phyloP scores from a whole-genome alignment of 2,329 filamentous ascomycete genomes.

The Penicillium frequentans region DNA sequence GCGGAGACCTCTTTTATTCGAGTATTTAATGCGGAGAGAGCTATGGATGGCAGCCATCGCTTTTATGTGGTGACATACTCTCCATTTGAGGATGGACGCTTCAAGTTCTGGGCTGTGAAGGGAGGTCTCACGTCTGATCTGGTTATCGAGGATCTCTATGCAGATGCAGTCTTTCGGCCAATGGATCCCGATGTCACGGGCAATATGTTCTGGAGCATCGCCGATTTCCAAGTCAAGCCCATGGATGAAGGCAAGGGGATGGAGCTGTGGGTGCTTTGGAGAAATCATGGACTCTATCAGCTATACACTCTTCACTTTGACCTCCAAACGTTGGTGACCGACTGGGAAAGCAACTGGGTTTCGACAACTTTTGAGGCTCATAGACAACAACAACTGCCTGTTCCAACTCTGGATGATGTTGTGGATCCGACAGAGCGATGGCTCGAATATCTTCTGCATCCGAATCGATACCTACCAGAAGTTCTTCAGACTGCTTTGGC shows the following conservation, averaged over 20 bases:
- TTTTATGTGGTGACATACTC: conserved; percentile 80
- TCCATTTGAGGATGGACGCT: conserved; percentile 80
- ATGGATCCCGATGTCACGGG: conserved; percentile 62
- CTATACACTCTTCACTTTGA: conserved; percentile 73
- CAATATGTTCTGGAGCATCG: conserved; percentile 76
- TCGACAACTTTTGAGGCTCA: conserved; percentile 63
- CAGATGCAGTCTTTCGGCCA: conserved; percentile 63
- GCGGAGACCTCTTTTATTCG: conserved; percentile 74
- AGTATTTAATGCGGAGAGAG: conserved; percentile 60
- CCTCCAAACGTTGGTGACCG: conserved; percentile 60
- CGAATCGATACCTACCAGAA: conserved; percentile 75
- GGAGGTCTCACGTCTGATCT: conserved; percentile 59
- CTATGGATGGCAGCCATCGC: conserved; percentile 46
- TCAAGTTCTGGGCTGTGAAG: conserved; percentile 87
- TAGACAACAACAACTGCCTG: conserved; percentile 53
- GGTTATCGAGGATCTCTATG: conserved; percentile 70
- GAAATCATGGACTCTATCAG: conserved; percentile 77
- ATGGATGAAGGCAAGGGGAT: conserved; percentile 55
- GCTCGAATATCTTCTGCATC: conserved; percentile 79
- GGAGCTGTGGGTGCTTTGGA: conserved; percentile 76
- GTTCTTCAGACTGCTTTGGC: conserved; percentile 80
- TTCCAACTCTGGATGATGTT: conserved; percentile 63
- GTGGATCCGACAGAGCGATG: conserved; percentile 78
- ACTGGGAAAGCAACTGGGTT: conserved; percentile 71
- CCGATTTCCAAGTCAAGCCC: conserved; percentile 68